Base-by-base conservation (phyloP, 164 flowering plant genomes). In the Magnolia officinalis region DNA sequence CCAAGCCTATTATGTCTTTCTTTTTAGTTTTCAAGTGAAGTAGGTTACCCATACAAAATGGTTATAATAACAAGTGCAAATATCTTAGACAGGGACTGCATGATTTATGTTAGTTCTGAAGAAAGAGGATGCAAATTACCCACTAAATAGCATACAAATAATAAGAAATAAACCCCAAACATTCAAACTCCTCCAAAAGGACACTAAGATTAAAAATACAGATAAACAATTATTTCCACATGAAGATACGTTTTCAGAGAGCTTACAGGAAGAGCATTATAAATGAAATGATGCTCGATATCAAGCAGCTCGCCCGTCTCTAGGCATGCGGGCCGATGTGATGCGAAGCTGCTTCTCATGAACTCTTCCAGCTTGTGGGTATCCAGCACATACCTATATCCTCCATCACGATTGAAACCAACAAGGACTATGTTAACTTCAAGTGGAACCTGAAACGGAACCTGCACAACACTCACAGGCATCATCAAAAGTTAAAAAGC, bases 401-500 rank as follows among this genome's bases (percentile, higher is more conserved):
- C 98, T 52, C 99, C 99, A 82, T 96, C 98, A 19, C 89, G 92
- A 84, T 76, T 90, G 71, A 96, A 84, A 72, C 99, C 99, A 77
- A 94, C 76, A 7, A 92, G 90, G 10, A 94, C 95, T 8, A 96
- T 78, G 77, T 94, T 96, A 26, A 96, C 91, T 87, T 96, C 99
- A 58, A 96, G 89, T n/a, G 99, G 99, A 59, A 96, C 99, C 87
- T 90, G 95, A 75, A 96, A 94, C 0, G 99, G 99, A 72, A 96
- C 99, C 99, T 94, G 88, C 84, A 83, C 18, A 23, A 52, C 20
- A 72, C 23, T 55, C n/a, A 51, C 19, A 73, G 21, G 59, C 76
- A 72, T 59, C 31, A 72, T 50, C 11, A 76, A 45, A 73, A 14
- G 26, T 63, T 45, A 16, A 18, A 19, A 52, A 9, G 20, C 55